Base-by-base conservation (phyloP, 208 protist species). In the Sergeia podlipaevii region DNA sequence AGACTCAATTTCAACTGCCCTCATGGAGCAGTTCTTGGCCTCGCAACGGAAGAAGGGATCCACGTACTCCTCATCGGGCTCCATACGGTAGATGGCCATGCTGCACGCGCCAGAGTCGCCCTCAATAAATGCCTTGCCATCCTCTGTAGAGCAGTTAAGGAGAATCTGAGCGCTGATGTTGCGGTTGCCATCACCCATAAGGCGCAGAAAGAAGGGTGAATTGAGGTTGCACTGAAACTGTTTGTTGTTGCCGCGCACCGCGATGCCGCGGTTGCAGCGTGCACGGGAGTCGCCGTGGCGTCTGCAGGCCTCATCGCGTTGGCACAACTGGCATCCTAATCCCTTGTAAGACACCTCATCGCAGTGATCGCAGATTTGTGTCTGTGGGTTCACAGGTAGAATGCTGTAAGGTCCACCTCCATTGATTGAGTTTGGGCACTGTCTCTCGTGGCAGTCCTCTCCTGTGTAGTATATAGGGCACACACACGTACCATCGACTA, bases 31-130 rank as follows among this genome's bases (percentile, higher is more conserved):
- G 46, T 58, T 2, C 0, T 29, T 39, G 8, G 77, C 63, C 10
- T 60, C 51, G 46, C 88, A 95, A 30, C 71, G 69, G 60, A 95
- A 91, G 61, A 95, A 95, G 0, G 80, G 53, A 57, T 95, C 88
- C 3, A 89, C 52, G 45, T 74, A 91, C 49, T 59, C 67, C 2
- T 60, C 13, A 30, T 84, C 47, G 6, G 66, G 74, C 61, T 95
- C 84, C 10, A 88, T 72, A 34, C 88, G 83, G 55, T 86, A 89
- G 36, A 95, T 65, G 26, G 68, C 61, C 64, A 95, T 77, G 44
- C 36, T 36, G 43, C 83, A 95, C 28, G 30, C 27, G 8, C 72
- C 80, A 3, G 55, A 63, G 1, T 60, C 27, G 21, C 55, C 42
- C 13, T 57, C 62, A 11, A 51, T 24, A 39, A 88, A 89, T n/a